Base-by-base conservation (phyloP, 2,329 filamentous ascomycete species). In the Fusarium brachygibbosum region DNA sequence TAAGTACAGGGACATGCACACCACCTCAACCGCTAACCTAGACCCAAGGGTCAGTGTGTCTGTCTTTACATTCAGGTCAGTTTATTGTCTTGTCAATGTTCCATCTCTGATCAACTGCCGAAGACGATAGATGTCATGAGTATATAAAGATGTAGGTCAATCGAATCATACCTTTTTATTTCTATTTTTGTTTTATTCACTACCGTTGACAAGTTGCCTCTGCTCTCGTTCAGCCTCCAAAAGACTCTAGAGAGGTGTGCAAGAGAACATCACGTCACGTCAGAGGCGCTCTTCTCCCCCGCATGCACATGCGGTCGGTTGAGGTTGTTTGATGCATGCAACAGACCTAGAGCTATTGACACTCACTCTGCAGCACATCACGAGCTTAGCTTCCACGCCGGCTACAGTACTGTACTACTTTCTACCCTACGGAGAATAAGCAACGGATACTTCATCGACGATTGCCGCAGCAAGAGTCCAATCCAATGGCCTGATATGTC, bases 1-100 rank as follows among this genome's bases (percentile, higher is more conserved):
- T 72, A 73, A 74, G 66, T 71, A 66, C 70, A 69, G 58, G 57
- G 58, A 65, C 62, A 65, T 66, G 35, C 61, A 60, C 61, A 74
- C 67, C 68, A 70, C 60, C 58, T 29, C 34, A 28, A 37, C 34
- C 34, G 21, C 19, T 19, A 37, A 51, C 48, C 19, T 19, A 44
- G 7, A 8, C 17, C 28, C 10, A n/a, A 38, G 42, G 28, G 52
- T 41, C 28, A 41, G 21, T 13, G 38, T 38, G 17, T n/a, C 17
- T 17, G 31, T 42, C 54, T 40, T 62, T 37, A 40, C 10, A 11
- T 50, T 28, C 13, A 50, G 13, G 23, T 11, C 41, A 38, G 13
- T 51, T 25, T 9, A 28, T 25, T 17, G 21, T 25, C 23, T 25
- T 25, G 21, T n/a, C 14, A 28, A 42, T 51, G 34, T 51, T 38